These are phyloP conservation scores for Oropetium thomaeum DNA, from an alignment of 176 grass and related monocot species.

Conservation along the genomic window DNA sequence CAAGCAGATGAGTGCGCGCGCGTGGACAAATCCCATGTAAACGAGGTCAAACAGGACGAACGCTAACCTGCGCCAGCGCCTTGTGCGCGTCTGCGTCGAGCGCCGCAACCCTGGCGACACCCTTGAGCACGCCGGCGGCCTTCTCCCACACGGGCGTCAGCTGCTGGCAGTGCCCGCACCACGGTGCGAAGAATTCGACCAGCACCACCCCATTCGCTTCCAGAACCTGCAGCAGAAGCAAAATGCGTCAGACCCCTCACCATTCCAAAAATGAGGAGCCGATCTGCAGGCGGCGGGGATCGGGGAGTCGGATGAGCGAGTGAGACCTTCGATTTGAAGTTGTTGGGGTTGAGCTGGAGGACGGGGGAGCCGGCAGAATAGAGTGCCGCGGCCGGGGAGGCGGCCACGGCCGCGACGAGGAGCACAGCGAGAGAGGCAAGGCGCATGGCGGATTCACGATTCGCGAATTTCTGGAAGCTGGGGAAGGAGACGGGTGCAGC, in stretches of 20 bases:
- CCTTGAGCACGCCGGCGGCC: conserved; percentile 86
- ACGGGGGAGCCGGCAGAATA: conserved; percentile 88
- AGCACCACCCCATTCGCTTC: conserved; percentile 84
- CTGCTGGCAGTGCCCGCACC: conserved; percentile 98
- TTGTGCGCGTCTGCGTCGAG: conserved; percentile 89
- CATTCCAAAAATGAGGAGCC: background rate
- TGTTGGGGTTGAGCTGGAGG: conserved; percentile 82
- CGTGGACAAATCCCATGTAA: conserved; percentile 17
- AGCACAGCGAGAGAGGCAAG: conserved; percentile 35
- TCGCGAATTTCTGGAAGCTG: conserved; percentile 57
- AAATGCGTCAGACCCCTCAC: background rate
- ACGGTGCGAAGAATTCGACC: conserved; percentile 98
- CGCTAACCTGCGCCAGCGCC: conserved; percentile 73
- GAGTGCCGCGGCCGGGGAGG: conserved; percentile 52
- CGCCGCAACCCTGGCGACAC: conserved; percentile 78
- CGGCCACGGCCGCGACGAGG: conserved; percentile 14
- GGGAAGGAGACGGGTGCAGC: background rate
- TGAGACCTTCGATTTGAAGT: conserved; percentile 95
- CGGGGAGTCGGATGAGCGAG: background rate
- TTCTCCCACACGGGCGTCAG: conserved; percentile 88
- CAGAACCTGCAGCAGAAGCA: conserved; percentile 60
- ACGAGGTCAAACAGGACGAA: background rate
- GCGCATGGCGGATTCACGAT: conserved; percentile 51
- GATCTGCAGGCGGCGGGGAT: conserved; percentile 21
- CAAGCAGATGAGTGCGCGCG: conserved; percentile 10